Percentiles rank a stretch among this genome's conserved stretches.
These are phyloP conservation scores for Botrytis aclada DNA, from an alignment of 2,329 filamentous ascomycete genomes.

Conservation along the genomic window DNA sequence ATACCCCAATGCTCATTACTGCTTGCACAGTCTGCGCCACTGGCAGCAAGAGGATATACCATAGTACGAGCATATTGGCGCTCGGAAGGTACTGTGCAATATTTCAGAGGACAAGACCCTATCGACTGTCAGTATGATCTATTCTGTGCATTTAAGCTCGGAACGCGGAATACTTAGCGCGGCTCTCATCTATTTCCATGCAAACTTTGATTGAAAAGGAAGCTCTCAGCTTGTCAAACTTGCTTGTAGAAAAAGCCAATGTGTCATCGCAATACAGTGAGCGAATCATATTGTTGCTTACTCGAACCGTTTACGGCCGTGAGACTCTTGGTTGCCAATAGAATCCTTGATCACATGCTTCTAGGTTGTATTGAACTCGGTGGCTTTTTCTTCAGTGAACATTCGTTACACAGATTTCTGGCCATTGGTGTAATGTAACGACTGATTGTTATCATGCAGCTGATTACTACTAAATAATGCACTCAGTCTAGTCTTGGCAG, in stretches of 20 bases:
- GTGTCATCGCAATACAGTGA: not conserved
- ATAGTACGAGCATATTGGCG: not conserved
- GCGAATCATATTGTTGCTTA: not conserved
- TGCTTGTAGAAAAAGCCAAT: not conserved
- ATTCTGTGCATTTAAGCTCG: no score
- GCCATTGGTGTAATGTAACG: not conserved
- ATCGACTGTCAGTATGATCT: not conserved
- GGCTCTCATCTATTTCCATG: not conserved
- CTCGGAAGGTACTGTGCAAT: not conserved
- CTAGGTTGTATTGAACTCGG: not conserved
- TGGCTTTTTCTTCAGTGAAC: not conserved
- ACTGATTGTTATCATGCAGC: not conserved
- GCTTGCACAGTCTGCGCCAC: not conserved
- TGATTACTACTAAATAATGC: not conserved
- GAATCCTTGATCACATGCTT: not conserved
- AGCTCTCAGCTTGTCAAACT: not conserved
- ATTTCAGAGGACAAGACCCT: not conserved
- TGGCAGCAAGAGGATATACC: not conserved
- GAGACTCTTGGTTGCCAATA: not conserved
- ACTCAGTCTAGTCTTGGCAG: not conserved
- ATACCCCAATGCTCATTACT: not conserved
- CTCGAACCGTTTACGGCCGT: not conserved
- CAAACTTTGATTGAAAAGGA: not conserved
- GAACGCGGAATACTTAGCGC: not conserved
- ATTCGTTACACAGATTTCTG: not conserved